Conservation (phyloP, 1,284 basidiomycete species). For the Ceratobasidium sp. region DNA sequence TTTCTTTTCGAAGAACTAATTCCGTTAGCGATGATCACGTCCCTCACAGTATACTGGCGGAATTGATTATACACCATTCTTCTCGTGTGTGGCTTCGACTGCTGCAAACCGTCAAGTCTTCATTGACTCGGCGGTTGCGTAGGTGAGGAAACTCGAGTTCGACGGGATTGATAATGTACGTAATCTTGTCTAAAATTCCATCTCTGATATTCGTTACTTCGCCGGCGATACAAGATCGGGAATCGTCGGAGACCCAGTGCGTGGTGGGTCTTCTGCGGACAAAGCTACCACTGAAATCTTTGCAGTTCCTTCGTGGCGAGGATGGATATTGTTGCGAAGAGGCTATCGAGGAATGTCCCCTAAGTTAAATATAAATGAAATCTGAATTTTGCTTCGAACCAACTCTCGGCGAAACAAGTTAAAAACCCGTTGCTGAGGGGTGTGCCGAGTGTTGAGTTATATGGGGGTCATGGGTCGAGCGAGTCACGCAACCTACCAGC, state of each 20-base stretch:
- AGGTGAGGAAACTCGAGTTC: slow-evolving; percentile 26
- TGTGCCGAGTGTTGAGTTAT: no score
- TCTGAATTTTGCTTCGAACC: no score
- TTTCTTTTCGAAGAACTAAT: neutral
- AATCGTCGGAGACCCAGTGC: slow-evolving; percentile 24
- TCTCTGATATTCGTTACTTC: no score
- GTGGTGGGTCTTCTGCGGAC: slow-evolving; percentile 17
- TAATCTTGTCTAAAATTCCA: no score
- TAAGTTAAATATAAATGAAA: no score
- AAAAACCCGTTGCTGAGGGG: no score
- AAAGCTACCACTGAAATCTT: neutral
- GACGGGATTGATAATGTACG: slow-evolving; percentile 36
- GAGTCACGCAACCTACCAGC: no score
- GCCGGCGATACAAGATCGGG: slow-evolving; percentile 29
- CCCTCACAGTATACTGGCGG: slow-evolving; percentile 30
- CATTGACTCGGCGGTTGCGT: slow-evolving; percentile 15
- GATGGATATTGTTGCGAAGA: slow-evolving; percentile 11
- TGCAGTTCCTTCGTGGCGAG: neutral
- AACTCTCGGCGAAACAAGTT: no score
- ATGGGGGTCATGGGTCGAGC: no score
- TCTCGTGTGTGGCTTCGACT: slow-evolving; percentile 4
- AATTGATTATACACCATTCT: slow-evolving; percentile 22
- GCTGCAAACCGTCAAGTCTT: slow-evolving; percentile 10
- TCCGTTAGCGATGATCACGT: neutral
- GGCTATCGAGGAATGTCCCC: no score